phyloP scores from a whole-genome alignment of 331 rosid species.

The Erythrophleum ivorense region DNA sequence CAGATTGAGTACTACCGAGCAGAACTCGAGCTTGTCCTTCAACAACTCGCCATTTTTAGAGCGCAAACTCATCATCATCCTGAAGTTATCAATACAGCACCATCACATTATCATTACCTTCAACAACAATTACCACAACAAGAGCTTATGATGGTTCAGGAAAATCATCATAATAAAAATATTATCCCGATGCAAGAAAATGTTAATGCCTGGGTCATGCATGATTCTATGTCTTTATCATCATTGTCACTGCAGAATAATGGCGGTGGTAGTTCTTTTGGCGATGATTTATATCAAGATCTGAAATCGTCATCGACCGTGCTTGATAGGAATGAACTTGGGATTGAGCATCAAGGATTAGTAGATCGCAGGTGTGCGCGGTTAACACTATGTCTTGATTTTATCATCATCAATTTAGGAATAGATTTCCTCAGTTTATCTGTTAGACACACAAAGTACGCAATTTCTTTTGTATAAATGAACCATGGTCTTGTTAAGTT shows the following conservation, averaged over 20 bases:
- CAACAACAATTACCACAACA: slow-evolving; percentile 37
- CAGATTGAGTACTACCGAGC: slow-evolving; percentile 56
- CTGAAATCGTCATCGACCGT: slow-evolving; percentile 36
- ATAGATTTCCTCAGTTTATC: too few species aligned
- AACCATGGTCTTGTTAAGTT: too few species aligned
- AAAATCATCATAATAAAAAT: not conserved
- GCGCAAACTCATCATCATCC: slow-evolving; percentile 41
- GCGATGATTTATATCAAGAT: slow-evolving; percentile 29
- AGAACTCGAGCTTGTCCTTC: slow-evolving; percentile 67
- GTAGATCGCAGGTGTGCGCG: slow-evolving; percentile 37
- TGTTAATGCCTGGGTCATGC: slow-evolving; percentile 58
- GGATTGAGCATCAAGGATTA: slow-evolving; percentile 33
- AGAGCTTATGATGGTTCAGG: slow-evolving; percentile 37
- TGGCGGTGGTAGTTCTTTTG: slow-evolving; percentile 31
- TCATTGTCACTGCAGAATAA: slow-evolving; percentile 57
- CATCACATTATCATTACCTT: slow-evolving; percentile 41
- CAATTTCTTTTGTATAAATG: too few species aligned
- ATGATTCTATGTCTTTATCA: slow-evolving; percentile 51
- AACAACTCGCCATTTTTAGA: slow-evolving; percentile 55
- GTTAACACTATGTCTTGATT: slow-evolving; percentile 1
- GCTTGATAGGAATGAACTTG: slow-evolving; percentile 35
- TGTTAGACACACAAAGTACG: too few species aligned
- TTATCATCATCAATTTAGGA: not conserved
- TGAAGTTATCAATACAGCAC: slow-evolving; percentile 21
- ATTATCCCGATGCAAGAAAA: slow-evolving; percentile 50